Conservation (phyloP, 805 yeast genomes). For the Myxozyma kluyveri region DNA sequence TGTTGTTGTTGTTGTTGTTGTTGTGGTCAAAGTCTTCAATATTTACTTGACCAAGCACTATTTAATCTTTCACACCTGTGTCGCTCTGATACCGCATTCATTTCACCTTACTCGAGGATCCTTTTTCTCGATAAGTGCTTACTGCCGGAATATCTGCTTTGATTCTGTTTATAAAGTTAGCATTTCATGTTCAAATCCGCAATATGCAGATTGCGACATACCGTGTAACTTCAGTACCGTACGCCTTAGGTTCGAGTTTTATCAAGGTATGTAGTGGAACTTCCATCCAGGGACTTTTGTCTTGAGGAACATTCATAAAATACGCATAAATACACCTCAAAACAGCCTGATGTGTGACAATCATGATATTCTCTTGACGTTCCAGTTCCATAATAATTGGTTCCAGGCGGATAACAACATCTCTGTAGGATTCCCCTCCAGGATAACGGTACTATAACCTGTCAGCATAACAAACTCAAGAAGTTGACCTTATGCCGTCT, state of each 20-base stretch:
- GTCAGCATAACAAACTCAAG: too few species aligned
- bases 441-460: slow-evolving; percentile 69
- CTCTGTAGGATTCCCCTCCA: slow-evolving; percentile 96
- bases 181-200: neutral
- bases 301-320: slow-evolving; percentile 97
- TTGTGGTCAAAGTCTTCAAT: too few species aligned
- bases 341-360: slow-evolving; percentile 97
- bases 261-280: slow-evolving; percentile 95
- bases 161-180: slow-evolving; percentile 45
- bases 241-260: slow-evolving; percentile 92
- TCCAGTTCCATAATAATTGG: slow-evolving; percentile 98
- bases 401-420: slow-evolving; percentile 89
- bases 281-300: slow-evolving; percentile 98
- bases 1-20: too few species aligned
- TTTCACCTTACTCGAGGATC: slow-evolving; percentile 37
- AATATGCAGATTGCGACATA: neutral
- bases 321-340: slow-evolving; percentile 94
- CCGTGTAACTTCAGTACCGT: slow-evolving; percentile 74
- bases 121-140: slow-evolving; percentile 91
- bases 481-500: slow-evolving; percentile 1
- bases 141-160: slow-evolving; percentile 98
- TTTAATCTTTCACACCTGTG: neutral
- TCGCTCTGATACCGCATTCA: neutral
- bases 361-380: slow-evolving; percentile 91
- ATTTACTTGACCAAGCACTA: too few species aligned